Percentiles rank a stretch among this genome's conserved stretches.
phyloP scores from a whole-genome alignment of 2,329 filamentous ascomycete genomes.

The Penicillium sclerotigenum region DNA sequence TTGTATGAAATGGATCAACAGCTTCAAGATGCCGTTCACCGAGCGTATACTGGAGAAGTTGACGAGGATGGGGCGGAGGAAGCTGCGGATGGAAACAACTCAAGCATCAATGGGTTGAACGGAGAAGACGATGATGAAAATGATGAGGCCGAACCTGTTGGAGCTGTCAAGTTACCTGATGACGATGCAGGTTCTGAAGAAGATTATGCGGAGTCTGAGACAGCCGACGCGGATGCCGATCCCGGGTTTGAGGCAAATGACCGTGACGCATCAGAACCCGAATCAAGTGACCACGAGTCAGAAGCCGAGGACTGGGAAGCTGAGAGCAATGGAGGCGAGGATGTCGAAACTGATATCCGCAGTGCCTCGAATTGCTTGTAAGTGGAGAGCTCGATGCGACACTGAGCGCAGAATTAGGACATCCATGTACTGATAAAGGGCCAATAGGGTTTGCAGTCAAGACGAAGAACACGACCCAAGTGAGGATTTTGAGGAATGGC shows the following conservation, averaged over 20 bases:
- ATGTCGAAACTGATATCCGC: slow-evolving; percentile 44
- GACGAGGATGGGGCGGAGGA: slow-evolving; percentile 26
- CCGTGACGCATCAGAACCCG: slow-evolving; percentile 38
- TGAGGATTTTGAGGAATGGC: slow-evolving; percentile 74
- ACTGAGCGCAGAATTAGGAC: background rate
- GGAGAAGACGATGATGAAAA: slow-evolving; percentile 40
- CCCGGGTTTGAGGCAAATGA: slow-evolving; percentile 43
- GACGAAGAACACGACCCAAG: slow-evolving; percentile 79
- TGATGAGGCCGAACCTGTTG: slow-evolving; percentile 43
- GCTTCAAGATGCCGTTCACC: slow-evolving; percentile 38
- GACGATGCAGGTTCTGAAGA: slow-evolving; percentile 34
- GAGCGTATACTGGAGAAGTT: slow-evolving; percentile 34
- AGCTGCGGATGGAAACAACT: slow-evolving; percentile 36
- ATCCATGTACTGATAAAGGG: slow-evolving; percentile 28
- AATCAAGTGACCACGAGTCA: slow-evolving; percentile 54
- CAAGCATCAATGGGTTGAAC: slow-evolving; percentile 29
- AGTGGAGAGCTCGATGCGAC: slow-evolving; percentile 22
- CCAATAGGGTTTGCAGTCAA: slow-evolving; percentile 70
- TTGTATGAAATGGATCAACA: slow-evolving; percentile 41
- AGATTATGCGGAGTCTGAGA: slow-evolving; percentile 40
- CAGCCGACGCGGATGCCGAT: slow-evolving; percentile 42
- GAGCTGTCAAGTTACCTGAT: slow-evolving; percentile 37
- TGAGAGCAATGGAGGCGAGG: slow-evolving; percentile 47
- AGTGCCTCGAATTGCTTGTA: slow-evolving; percentile 64
- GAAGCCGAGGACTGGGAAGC: slow-evolving; percentile 55